Evolutionary conservation across 202 grass and related monocot species (phyloP).

Genomic region (Bolboschoenoplectus hybrid): DNA sequence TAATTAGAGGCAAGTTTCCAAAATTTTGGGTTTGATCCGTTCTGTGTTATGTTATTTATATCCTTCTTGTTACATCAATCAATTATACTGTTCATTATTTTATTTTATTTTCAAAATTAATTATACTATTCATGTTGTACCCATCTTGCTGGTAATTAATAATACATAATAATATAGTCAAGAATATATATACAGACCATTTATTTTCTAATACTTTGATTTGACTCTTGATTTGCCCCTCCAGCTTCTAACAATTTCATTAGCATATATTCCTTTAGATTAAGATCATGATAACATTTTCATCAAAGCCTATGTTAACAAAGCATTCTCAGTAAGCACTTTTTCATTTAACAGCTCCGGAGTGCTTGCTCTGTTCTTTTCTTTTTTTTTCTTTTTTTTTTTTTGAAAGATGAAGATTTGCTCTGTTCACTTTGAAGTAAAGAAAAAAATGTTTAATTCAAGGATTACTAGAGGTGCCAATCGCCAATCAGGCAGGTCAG

Average conservation of each 20-base stretch:
- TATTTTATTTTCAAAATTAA: too few relatives aligned
- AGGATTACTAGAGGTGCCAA: too few relatives aligned
- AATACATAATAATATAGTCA: background rate
- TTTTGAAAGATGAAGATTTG: background rate
- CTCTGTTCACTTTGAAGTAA: background rate
- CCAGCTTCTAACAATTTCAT: background rate
- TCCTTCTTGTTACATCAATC: constrained; percentile 4
- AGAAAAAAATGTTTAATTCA: background rate
- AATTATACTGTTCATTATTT: background rate
- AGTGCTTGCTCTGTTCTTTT: background rate
- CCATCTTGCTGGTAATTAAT: background rate
- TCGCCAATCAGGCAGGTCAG: too few relatives aligned
- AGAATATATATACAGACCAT: background rate
- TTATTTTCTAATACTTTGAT: background rate
- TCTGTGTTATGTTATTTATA: background rate
- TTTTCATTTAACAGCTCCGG: background rate
- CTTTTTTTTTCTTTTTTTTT: too few relatives aligned
- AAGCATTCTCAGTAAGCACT: background rate
- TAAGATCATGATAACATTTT: background rate
- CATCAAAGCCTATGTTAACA: background rate
- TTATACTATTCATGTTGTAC: background rate
- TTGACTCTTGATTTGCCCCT: constrained; percentile 5
- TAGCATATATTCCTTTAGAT: background rate
- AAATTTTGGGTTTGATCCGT: background rate
- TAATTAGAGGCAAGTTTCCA: background rate